Evolutionary conservation across 306 rosid genomes (phyloP).

Genomic region (Castanea crenata): DNA sequence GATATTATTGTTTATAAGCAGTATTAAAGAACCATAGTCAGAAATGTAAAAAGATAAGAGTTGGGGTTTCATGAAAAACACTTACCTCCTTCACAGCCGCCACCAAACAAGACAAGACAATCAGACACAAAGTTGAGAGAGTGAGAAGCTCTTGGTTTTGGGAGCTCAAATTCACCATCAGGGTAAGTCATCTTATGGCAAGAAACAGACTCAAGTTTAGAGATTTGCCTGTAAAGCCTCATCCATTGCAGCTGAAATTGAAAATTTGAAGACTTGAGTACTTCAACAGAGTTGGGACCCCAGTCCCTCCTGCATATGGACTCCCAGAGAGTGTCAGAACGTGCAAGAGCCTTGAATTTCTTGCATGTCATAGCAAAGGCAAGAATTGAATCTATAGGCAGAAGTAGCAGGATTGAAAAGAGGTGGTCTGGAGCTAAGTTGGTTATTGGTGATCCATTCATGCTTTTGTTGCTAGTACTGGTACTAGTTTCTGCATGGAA

Average conservation of each 20-base stretch:
- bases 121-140: slow-evolving; percentile 88
- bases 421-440: slow-evolving; percentile 68
- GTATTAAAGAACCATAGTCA: not conserved
- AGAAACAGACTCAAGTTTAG: slow-evolving; percentile 46
- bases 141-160: slow-evolving; percentile 88
- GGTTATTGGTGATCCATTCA: slow-evolving; percentile 62
- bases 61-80: slow-evolving; percentile 13
- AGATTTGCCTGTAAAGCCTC: slow-evolving; percentile 69
- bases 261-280: slow-evolving; percentile 40
- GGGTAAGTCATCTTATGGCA: slow-evolving; percentile 49
- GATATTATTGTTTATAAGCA: not conserved
- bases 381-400: slow-evolving; percentile 72
- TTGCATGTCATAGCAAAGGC: slow-evolving; percentile 77
- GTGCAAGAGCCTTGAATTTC: slow-evolving; percentile 53
- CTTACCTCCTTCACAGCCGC: slow-evolving; percentile 94
- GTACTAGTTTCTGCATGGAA: slow-evolving; percentile 50
- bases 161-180: slow-evolving; percentile 43
- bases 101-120: slow-evolving; percentile 78
- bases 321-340: slow-evolving; percentile 75
- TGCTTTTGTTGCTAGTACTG: slow-evolving; percentile 7
- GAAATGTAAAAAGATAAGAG: not conserved
- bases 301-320: slow-evolving; percentile 70
- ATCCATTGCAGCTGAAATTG: slow-evolving; percentile 48
- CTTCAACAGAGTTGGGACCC: slow-evolving; percentile 63
- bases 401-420: slow-evolving; percentile 55